Evolutionary conservation across 2,329 filamentous ascomycete genomes (phyloP).

Genomic region (Thielaviopsis ethacetica): DNA sequence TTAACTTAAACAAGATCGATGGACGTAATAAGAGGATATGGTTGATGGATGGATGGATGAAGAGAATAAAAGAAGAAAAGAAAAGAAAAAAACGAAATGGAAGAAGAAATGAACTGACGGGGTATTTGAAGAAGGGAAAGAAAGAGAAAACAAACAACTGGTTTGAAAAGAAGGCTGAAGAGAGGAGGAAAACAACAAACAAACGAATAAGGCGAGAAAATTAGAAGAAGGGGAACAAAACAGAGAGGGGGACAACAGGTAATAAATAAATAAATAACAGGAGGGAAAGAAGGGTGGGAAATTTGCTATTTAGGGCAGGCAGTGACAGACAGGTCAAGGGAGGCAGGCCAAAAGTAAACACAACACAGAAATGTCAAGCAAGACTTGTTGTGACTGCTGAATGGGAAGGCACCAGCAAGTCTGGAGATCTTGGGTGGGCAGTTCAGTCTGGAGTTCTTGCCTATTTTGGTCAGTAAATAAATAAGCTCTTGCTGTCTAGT

Average conservation of each 20-base stretch:
- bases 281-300: not conserved
- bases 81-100: not conserved
- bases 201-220: not conserved
- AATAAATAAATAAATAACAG: not conserved
- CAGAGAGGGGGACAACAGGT: not conserved
- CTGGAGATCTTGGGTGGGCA: not conserved
- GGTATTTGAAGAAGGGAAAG: not conserved
- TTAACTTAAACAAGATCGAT: not conserved
- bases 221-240: not conserved
- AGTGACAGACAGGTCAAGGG: not conserved
- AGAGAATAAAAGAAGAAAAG: conserved; percentile 1
- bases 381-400: not conserved
- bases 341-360: conserved; percentile 1
- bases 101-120: not conserved
- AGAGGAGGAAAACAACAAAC: not conserved
- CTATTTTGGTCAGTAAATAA: not conserved
- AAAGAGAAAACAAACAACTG: conserved; percentile 5
- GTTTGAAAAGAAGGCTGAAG: not conserved
- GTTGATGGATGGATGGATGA: not conserved
- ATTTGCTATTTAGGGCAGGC: not conserved
- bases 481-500: not conserved
- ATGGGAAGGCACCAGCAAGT: not conserved
- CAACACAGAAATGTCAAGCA: not conserved
- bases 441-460: not conserved
- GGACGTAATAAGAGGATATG: not conserved